Conservation (phyloP, 2,329 filamentous ascomycete genomes). For the Biscogniauxia mediterranea region DNA sequence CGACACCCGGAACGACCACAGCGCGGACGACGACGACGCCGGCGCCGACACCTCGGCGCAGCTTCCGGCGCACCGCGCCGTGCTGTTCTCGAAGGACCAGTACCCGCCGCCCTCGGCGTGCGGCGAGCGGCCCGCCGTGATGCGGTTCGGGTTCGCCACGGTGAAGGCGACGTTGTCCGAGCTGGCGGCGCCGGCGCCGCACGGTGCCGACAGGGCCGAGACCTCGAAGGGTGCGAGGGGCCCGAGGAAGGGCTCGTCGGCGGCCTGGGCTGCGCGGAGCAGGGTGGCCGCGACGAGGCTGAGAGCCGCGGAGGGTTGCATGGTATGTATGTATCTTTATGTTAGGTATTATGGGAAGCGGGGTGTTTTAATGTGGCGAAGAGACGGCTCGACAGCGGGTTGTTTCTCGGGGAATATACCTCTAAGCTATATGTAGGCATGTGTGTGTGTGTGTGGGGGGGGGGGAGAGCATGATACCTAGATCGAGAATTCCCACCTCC, state of each 20-base stretch:
- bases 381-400: too few relatives aligned
- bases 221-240: conserved; percentile 14
- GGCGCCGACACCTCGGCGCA: conserved; percentile 8
- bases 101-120: conserved; percentile 16
- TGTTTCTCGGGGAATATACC: too few relatives aligned
- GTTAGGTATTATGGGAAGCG: too few relatives aligned
- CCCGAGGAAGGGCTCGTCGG: conserved; percentile 9
- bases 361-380: too few relatives aligned
- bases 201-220: conserved; percentile 1
- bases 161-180: conserved; percentile 5
- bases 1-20: conserved; percentile 6
- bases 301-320: too few relatives aligned
- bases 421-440: too few relatives aligned
- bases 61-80: conserved; percentile 10
- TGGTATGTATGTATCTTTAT: too few relatives aligned
- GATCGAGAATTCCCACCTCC: too few relatives aligned
- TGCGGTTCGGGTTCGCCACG: conserved; percentile 16
- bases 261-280: too few relatives aligned
- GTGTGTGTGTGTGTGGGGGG: too few relatives aligned
- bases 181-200: not conserved
- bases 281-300: too few relatives aligned
- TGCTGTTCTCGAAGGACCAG: conserved; percentile 12
- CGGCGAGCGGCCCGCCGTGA: conserved; percentile 13
- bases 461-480: too few relatives aligned
- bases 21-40: conserved; percentile 2